phyloP scores from a whole-genome alignment of 345 rosid genomes.

The Linum trigynum region DNA sequence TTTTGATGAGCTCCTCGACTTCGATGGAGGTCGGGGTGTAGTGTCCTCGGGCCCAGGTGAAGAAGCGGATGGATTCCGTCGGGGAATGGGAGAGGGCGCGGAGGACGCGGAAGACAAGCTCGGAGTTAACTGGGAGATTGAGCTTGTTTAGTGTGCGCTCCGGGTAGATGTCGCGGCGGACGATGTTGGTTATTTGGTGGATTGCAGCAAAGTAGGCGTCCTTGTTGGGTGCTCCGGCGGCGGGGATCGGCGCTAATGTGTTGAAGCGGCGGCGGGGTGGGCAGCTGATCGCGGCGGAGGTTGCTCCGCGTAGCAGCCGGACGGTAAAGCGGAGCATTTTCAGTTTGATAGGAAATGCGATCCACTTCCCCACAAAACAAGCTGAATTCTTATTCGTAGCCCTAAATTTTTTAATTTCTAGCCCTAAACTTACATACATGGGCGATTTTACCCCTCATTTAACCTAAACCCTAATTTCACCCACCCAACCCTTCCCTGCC shows the following conservation, averaged over 20 bases:
- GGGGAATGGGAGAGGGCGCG: conserved; percentile 64
- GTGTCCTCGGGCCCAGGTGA: conserved; percentile 64
- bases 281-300: conserved; percentile 1
- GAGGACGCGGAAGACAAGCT: conserved; percentile 77
- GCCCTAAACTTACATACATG: no score
- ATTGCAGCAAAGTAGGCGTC: conserved; percentile 73
- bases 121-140: conserved; percentile 45
- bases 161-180: conserved; percentile 69
- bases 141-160: conserved; percentile 54
- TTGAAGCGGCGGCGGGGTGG: conserved; percentile 6
- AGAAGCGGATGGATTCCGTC: conserved; percentile 68
- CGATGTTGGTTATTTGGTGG: conserved; percentile 70
- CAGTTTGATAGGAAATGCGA: background rate
- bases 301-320: background rate
- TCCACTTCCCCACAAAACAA: no score
- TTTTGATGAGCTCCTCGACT: conserved; percentile 60
- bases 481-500: no score
- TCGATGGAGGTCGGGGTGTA: conserved; percentile 65
- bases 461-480: no score
- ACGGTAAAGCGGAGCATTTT: background rate
- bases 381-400: no score
- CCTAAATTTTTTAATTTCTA: no score
- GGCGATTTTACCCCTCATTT: no score
- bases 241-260: background rate
- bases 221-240: conserved; percentile 14